Conservation (phyloP, 208 protist genomes). For the Acanthamoeba rhysodes region DNA sequence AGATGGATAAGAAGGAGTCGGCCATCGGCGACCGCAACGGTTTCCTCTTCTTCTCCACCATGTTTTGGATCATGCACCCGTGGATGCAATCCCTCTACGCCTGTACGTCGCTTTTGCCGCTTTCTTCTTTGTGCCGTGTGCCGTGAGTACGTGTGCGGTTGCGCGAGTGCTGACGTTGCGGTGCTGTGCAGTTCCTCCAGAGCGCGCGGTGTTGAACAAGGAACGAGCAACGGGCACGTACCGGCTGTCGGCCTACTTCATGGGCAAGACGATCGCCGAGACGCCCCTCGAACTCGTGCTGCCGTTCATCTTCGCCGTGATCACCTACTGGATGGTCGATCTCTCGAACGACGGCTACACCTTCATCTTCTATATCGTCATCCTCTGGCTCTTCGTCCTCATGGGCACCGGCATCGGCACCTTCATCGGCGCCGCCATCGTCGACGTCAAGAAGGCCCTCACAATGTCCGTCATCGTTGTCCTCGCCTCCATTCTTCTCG, state of each 20-base stretch:
- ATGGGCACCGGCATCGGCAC: slow-evolving; percentile 77
- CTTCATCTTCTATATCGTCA: slow-evolving; percentile 76
- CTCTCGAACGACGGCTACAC: slow-evolving; percentile 69
- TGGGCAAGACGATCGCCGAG: slow-evolving; percentile 83
- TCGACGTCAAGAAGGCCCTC: slow-evolving; percentile 67
- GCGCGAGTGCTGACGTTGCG: not conserved
- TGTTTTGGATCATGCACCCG: slow-evolving; percentile 81
- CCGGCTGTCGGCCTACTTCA: slow-evolving; percentile 80
- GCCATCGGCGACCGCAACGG: slow-evolving; percentile 79
- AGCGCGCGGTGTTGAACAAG: slow-evolving; percentile 79
- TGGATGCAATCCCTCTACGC: slow-evolving; percentile 68
- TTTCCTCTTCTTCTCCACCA: slow-evolving; percentile 80
- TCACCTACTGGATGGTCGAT: slow-evolving; percentile 82
- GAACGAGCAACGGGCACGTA: slow-evolving; percentile 77
- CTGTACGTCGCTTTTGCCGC: slow-evolving; percentile 43
- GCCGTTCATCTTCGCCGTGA: slow-evolving; percentile 81
- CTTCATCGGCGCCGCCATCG: slow-evolving; percentile 66
- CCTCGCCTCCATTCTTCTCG: slow-evolving; percentile 54
- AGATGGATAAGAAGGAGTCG: slow-evolving; percentile 77
- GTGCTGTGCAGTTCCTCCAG: slow-evolving; percentile 37
- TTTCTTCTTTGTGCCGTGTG: no score
- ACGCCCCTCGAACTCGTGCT: slow-evolving; percentile 77
- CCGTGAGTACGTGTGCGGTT: not conserved
- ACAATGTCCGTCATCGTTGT: slow-evolving; percentile 66
- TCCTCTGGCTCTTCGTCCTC: slow-evolving; percentile 72